phyloP scores from a whole-genome alignment of 2,329 filamentous ascomycete genomes.

The Didymella glomerata region DNA sequence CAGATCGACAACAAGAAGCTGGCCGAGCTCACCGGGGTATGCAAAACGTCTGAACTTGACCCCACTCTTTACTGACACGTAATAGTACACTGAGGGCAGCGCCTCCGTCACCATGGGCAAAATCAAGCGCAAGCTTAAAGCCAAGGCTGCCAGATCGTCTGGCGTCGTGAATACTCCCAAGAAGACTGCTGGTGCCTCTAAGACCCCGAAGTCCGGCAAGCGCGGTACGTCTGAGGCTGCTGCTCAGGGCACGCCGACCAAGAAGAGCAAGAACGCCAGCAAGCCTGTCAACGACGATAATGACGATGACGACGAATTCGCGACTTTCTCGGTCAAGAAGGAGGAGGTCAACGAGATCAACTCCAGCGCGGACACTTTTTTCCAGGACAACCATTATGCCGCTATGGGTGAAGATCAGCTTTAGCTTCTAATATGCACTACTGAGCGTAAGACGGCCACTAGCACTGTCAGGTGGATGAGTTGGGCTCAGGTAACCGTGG shows the following conservation, averaged over 20 bases:
- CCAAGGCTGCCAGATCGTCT: slow-evolving; percentile 18
- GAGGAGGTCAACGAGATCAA: slow-evolving; percentile 25
- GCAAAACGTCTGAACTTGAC: neutral
- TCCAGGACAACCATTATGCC: slow-evolving; percentile 5
- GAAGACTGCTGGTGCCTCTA: slow-evolving; percentile 15
- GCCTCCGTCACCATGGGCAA: slow-evolving; percentile 43
- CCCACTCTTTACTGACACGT: slow-evolving; percentile 19
- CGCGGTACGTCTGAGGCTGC: slow-evolving; percentile 18
- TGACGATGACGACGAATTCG: slow-evolving; percentile 31
- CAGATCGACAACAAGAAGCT: slow-evolving; percentile 29
- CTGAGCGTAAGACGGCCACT: too few species aligned
- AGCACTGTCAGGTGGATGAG: too few species aligned
- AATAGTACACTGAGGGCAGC: slow-evolving; percentile 36
- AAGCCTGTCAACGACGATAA: slow-evolving; percentile 4
- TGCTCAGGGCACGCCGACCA: slow-evolving; percentile 23
- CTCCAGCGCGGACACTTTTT: slow-evolving; percentile 1
- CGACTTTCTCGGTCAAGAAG: slow-evolving; percentile 26
- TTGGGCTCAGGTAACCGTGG: too few species aligned
- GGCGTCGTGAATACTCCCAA: slow-evolving; percentile 31
- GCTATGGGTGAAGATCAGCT: neutral
- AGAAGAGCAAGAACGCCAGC: slow-evolving; percentile 21
- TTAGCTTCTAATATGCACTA: neutral
- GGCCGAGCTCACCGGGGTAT: slow-evolving; percentile 22
- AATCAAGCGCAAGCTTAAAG: slow-evolving; percentile 45
- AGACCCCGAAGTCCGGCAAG: slow-evolving; percentile 28